Evolutionary conservation across 768 basidiomycete genomes (phyloP).

Genomic region (Termitomyces sp.): DNA sequence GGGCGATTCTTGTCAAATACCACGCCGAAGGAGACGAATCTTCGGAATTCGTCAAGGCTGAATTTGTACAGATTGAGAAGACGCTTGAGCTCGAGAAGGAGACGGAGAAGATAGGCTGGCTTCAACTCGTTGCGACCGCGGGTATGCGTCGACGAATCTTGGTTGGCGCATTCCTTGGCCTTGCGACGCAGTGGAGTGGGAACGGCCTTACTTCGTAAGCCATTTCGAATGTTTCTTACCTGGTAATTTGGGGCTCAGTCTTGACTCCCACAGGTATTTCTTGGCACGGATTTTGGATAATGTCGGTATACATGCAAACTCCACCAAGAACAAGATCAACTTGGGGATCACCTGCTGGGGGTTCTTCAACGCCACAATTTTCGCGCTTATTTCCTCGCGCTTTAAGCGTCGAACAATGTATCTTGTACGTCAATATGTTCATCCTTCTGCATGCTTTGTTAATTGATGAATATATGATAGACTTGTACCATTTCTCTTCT

Average conservation of each 20-base stretch:
- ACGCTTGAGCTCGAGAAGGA: slow-evolving; percentile 52
- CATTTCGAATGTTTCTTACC: not conserved
- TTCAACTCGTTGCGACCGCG: slow-evolving; percentile 37
- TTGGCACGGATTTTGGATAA: slow-evolving; percentile 52
- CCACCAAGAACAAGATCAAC: slow-evolving; percentile 55
- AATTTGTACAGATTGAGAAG: slow-evolving; percentile 52
- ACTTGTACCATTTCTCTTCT: slow-evolving; percentile 45
- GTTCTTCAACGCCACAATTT: slow-evolving; percentile 46
- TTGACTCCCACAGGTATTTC: slow-evolving; percentile 37
- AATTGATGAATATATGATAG: slow-evolving; percentile 22
- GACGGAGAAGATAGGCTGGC: slow-evolving; percentile 43
- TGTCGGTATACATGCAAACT: slow-evolving; percentile 47
- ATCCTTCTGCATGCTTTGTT: not conserved
- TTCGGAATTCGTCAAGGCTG: slow-evolving; percentile 55
- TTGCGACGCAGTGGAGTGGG: slow-evolving; percentile 63
- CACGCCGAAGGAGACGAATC: slow-evolving; percentile 56
- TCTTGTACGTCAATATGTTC: slow-evolving; percentile 29
- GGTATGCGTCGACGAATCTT: slow-evolving; percentile 53
- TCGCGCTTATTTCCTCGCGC: slow-evolving; percentile 46
- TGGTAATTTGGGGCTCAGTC: not conserved
- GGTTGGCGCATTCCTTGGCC: slow-evolving; percentile 46
- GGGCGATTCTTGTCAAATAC: slow-evolving; percentile 47
- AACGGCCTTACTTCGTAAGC: slow-evolving; percentile 52
- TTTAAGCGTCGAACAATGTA: slow-evolving; percentile 48
- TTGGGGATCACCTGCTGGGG: slow-evolving; percentile 52